Conservation (phyloP, 2,329 filamentous ascomycete species). For the Trichoderma hamatum region DNA sequence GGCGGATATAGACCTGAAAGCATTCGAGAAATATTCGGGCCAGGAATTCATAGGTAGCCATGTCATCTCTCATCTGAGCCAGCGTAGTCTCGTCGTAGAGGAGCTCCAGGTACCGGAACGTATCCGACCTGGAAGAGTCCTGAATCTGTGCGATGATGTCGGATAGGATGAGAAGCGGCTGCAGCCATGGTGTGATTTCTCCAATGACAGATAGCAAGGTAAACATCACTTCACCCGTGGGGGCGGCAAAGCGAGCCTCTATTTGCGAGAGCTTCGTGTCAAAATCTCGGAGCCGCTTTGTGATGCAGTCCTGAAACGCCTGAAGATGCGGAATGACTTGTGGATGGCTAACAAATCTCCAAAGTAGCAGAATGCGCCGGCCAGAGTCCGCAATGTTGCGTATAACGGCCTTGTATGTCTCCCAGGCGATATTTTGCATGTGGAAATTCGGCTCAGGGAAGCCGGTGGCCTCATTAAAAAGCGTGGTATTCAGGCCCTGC, state of each 20-base stretch:
- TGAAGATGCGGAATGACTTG: constrained; percentile 65
- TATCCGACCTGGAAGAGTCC: constrained; percentile 50
- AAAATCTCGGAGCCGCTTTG: constrained; percentile 59
- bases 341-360: constrained; percentile 46
- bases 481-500: constrained; percentile 71
- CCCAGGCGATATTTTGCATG: constrained; percentile 52
- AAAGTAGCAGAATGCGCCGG: constrained; percentile 49
- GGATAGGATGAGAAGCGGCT: constrained; percentile 62
- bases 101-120: constrained; percentile 77
- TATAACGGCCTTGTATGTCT: constrained; percentile 54
- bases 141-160: constrained; percentile 63
- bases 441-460: constrained; percentile 48
- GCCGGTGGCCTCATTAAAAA: constrained; percentile 59
- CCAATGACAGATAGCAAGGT: constrained; percentile 67
- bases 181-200: constrained; percentile 57
- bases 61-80: constrained; percentile 70
- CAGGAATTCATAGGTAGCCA: constrained; percentile 63
- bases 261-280: constrained; percentile 61
- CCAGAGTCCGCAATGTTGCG: constrained; percentile 52
- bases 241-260: constrained; percentile 62
- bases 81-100: constrained; percentile 71
- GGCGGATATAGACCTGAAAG: constrained; percentile 78
- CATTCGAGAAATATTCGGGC: constrained; percentile 76
- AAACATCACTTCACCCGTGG: constrained; percentile 57
- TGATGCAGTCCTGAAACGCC: constrained; percentile 68